Evolutionary conservation across 306 rosid species (phyloP).

Genomic region (Fagus crenata): DNA sequence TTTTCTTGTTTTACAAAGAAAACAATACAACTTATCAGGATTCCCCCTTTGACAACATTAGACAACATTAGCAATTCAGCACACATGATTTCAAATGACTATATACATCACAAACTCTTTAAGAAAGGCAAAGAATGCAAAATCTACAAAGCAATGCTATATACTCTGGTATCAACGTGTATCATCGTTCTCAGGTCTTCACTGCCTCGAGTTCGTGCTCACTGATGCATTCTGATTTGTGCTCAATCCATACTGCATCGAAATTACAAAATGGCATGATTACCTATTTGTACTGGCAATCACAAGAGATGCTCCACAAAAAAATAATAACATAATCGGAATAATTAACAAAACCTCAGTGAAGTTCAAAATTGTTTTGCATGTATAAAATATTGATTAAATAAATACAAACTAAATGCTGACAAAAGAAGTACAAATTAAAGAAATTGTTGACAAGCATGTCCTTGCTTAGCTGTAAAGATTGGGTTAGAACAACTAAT

Average conservation of each 20-base stretch:
- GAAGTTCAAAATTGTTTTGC: not conserved
- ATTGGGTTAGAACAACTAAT: not conserved
- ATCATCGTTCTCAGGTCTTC: conserved; percentile 21
- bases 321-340: not conserved
- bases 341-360: not conserved
- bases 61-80: conserved; percentile 8
- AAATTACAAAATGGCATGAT: conserved; percentile 16
- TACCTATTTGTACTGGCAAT: conserved; percentile 10
- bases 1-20: conserved; percentile 8
- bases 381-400: not conserved
- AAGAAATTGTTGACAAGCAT: not conserved
- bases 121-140: not conserved
- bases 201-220: conserved; percentile 47
- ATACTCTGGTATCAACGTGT: conserved; percentile 33
- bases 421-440: not conserved
- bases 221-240: conserved; percentile 41
- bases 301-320: not conserved
- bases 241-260: conserved; percentile 78
- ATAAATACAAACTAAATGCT: too few relatives aligned
- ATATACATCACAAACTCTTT: conserved; percentile 7
- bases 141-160: conserved; percentile 18
- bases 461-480: not conserved
- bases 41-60: not conserved
- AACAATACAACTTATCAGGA: not conserved
- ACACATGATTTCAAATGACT: not conserved